These are phyloP conservation scores for Exobasidium cylindrosporum DNA, from an alignment of 1,284 basidiomycete species.

Conservation along the genomic window DNA sequence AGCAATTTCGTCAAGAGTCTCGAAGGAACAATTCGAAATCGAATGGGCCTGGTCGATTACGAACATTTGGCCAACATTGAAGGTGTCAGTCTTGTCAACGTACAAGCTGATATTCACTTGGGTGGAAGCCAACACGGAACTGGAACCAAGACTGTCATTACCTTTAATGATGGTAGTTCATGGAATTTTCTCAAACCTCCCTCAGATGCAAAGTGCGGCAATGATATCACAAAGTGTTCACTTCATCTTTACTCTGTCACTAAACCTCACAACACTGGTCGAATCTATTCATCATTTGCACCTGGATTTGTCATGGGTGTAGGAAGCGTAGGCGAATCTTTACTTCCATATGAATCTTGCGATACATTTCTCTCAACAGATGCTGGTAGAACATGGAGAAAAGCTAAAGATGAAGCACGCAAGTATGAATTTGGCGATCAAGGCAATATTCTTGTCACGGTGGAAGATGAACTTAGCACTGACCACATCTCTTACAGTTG, in stretches of 20 bases:
- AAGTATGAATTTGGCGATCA: slow-evolving; percentile 95
- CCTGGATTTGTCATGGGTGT: slow-evolving; percentile 94
- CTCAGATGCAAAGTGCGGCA: slow-evolving; percentile 63
- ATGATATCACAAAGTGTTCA: slow-evolving; percentile 66
- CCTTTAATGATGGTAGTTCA: slow-evolving; percentile 84
- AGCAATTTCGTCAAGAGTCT: slow-evolving; percentile 91
- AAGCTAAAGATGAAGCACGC: slow-evolving; percentile 73
- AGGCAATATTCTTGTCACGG: slow-evolving; percentile 75
- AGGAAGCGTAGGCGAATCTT: slow-evolving; percentile 72
- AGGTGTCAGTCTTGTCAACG: slow-evolving; percentile 86
- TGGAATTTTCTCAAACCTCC: slow-evolving; percentile 76
- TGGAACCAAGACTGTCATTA: slow-evolving; percentile 73
- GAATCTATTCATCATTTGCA: slow-evolving; percentile 87
- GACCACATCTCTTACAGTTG: slow-evolving; percentile 76
- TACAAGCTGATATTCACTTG: slow-evolving; percentile 72
- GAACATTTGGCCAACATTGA: slow-evolving; percentile 89
- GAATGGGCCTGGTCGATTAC: slow-evolving; percentile 84
- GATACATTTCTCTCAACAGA: slow-evolving; percentile 91
- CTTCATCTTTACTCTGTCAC: slow-evolving; percentile 90
- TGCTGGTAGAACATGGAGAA: slow-evolving; percentile 80
- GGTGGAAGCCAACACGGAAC: slow-evolving; percentile 60
- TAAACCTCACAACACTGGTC: slow-evolving; percentile 83
- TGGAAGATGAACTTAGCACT: slow-evolving; percentile 81
- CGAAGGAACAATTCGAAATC: slow-evolving; percentile 83
- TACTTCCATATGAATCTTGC: slow-evolving; percentile 78